phyloP scores from a whole-genome alignment of 345 rosid genomes.

The Syzygium aqueum region DNA sequence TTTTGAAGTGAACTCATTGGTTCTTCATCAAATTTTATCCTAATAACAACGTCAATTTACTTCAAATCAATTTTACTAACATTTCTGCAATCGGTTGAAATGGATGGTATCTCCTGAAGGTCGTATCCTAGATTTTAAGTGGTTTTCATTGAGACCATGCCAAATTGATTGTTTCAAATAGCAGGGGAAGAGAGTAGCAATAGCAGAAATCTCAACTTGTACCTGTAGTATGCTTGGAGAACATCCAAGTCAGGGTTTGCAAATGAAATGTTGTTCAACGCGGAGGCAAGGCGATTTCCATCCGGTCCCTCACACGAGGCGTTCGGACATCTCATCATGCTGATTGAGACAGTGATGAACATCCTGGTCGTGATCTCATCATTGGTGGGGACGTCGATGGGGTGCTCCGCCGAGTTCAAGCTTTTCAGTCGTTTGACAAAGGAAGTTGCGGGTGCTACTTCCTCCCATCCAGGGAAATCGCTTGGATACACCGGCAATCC shows the following conservation, averaged over 20 bases:
- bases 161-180: neutral
- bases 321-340: conserved; percentile 7
- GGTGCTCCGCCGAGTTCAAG: conserved; percentile 9
- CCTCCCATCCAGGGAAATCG: conserved; percentile 4
- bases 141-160: no score
- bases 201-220: neutral
- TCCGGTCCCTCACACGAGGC: conserved; percentile 23
- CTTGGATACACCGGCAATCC: conserved; percentile 1
- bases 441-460: neutral
- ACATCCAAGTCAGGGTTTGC: conserved; percentile 17
- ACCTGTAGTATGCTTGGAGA: conserved; percentile 36
- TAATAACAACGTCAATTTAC: no score
- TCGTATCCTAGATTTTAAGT: no score
- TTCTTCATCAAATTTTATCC: no score
- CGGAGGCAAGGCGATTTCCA: conserved; percentile 28
- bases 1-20: neutral
- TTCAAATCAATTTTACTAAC: no score
- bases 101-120: no score
- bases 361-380: conserved; percentile 2
- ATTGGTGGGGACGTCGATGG: conserved; percentile 15
- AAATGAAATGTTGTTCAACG: conserved; percentile 35
- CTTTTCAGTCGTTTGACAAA: conserved; percentile 5
- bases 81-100: no score
- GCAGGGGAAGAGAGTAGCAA: neutral
- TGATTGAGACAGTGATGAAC: conserved; percentile 1